These are phyloP conservation scores for Grosmannia huntii DNA, from an alignment of 2,329 filamentous ascomycete species.

Conservation along the genomic window DNA sequence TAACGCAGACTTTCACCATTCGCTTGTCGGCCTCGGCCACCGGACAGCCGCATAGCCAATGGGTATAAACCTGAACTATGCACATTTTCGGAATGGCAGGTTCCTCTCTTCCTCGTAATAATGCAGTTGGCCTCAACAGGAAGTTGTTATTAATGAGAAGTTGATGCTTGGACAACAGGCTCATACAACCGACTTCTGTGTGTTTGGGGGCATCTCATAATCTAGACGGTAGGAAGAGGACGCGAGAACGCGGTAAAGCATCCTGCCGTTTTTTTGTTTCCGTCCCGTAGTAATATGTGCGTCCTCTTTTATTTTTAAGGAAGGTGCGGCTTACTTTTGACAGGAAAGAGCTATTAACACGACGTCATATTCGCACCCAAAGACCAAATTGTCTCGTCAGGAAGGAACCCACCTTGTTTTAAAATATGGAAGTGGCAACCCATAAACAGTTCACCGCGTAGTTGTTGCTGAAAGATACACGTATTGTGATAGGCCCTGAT, in stretches of 20 bases:
- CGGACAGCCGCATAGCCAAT: conserved; percentile 6
- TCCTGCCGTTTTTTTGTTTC: neutral
- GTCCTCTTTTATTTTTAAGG: neutral
- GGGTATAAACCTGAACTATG: conserved; percentile 1
- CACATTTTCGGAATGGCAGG: conserved; percentile 1
- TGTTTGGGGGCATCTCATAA: neutral
- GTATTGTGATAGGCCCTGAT: neutral
- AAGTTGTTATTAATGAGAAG: neutral
- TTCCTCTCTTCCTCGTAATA: neutral
- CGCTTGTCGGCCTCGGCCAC: neutral
- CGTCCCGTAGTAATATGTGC: neutral
- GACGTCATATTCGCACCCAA: neutral
- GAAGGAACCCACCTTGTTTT: neutral
- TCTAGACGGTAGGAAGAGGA: neutral
- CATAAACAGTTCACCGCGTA: neutral
- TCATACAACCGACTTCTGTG: neutral
- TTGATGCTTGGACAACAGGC: neutral
- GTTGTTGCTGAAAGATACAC: neutral
- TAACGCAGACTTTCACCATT: neutral
- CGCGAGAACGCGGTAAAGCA: neutral
- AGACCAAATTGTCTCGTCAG: neutral
- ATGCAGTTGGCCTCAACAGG: too few species aligned
- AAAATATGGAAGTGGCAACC: neutral
- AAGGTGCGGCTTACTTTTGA: neutral
- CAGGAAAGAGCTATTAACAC: neutral